These are phyloP conservation scores for Nicotiana obtusifolia DNA, from an alignment of 257 asterid genomes.

Conservation along the genomic window DNA sequence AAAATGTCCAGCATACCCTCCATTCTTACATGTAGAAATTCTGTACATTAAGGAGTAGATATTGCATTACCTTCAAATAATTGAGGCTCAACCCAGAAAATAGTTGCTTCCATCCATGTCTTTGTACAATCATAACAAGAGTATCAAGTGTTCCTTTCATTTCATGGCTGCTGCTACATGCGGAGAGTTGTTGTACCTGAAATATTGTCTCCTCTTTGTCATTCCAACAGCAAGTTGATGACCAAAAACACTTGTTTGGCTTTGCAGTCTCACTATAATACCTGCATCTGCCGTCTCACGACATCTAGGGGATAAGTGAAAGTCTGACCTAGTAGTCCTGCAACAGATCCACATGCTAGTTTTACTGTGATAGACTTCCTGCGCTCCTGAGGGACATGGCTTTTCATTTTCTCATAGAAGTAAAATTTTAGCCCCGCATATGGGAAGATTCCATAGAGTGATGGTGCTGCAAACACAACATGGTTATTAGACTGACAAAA, in stretches of 20 bases:
- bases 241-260: not conserved
- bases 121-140: conserved; percentile 45
- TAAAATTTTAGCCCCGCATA: conserved; percentile 86
- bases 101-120: conserved; percentile 77
- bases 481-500: conserved; percentile 9
- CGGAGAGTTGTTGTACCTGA: conserved; percentile 65
- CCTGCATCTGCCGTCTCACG: conserved; percentile 94
- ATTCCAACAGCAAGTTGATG: not conserved
- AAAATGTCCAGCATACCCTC: not conserved
- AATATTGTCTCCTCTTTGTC: not conserved
- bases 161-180: conserved; percentile 26
- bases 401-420: conserved; percentile 87
- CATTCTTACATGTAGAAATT: not conserved
- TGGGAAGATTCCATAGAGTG: conserved; percentile 80
- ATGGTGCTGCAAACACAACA: conserved; percentile 51
- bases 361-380: conserved; percentile 61
- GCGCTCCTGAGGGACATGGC: conserved; percentile 56
- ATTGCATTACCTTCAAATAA: conserved; percentile 60
- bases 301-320: conserved; percentile 89
- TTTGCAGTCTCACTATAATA: conserved; percentile 15
- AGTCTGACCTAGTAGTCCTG: conserved; percentile 93
- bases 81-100: conserved; percentile 90
- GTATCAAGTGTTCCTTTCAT: conserved; percentile 53
- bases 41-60: not conserved
- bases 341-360: conserved; percentile 83